These are phyloP conservation scores for Coemansia biformis DNA, from an alignment of 192 early-diverging fungal species.

Conservation along the genomic window DNA sequence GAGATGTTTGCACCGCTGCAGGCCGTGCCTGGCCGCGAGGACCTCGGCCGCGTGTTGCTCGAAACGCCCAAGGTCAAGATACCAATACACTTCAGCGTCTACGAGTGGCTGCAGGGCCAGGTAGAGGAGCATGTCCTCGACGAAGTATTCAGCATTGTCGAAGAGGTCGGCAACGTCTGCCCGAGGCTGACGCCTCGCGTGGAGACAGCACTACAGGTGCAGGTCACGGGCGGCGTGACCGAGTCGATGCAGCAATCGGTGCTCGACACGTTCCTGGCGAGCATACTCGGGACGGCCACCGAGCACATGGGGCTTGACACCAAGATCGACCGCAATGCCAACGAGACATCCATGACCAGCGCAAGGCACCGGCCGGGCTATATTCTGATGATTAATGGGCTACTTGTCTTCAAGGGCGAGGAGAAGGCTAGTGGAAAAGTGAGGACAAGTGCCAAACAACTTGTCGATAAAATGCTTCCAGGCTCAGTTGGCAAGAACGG, in stretches of 20 bases:
- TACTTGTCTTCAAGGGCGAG: slow-evolving; percentile 47
- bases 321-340: slow-evolving; percentile 34
- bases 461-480: slow-evolving; percentile 26
- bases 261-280: slow-evolving; percentile 36
- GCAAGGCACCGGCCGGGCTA: slow-evolving; percentile 29
- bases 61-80: slow-evolving; percentile 12
- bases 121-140: slow-evolving; percentile 11
- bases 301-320: slow-evolving; percentile 16
- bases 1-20: slow-evolving; percentile 16
- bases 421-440: slow-evolving; percentile 38
- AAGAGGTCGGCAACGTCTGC: slow-evolving; percentile 34
- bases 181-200: slow-evolving; percentile 32
- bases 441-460: slow-evolving; percentile 25
- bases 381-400: slow-evolving; percentile 25
- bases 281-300: slow-evolving; percentile 29
- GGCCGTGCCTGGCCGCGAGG: slow-evolving; percentile 3
- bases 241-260: slow-evolving; percentile 43
- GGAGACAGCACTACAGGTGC: slow-evolving; percentile 24
- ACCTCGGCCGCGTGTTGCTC: slow-evolving; percentile 6
- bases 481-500: slow-evolving; percentile 23
- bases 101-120: slow-evolving; percentile 10
- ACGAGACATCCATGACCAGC: slow-evolving; percentile 29
- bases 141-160: slow-evolving; percentile 24
- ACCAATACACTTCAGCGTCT: slow-evolving; percentile 23
- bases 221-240: slow-evolving; percentile 16